Conservation (phyloP, 139 green algal species). For the Pseudopediastrum boryanum region DNA sequence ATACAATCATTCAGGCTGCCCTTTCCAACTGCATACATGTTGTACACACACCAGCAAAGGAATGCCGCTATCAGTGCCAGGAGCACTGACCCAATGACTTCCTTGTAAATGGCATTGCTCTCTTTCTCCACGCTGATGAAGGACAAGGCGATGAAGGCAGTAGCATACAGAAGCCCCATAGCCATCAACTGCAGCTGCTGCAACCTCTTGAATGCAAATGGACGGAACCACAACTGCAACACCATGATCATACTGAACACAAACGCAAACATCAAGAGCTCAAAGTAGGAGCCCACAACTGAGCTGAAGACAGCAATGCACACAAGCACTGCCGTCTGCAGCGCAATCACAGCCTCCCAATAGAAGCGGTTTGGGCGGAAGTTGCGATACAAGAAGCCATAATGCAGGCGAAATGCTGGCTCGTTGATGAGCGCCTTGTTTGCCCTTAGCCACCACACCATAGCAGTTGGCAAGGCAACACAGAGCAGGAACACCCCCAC, state of each 20-base stretch:
- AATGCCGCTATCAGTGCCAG: neutral
- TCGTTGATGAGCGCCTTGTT: neutral
- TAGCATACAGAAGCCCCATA: neutral
- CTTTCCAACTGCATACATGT: too few relatives aligned
- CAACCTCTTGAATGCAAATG: neutral
- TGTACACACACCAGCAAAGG: conserved; percentile 7
- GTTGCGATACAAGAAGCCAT: conserved; percentile 7
- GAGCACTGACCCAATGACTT: neutral
- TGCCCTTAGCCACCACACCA: neutral
- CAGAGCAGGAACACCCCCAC: neutral
- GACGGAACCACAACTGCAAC: neutral
- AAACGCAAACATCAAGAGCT: neutral
- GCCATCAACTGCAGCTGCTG: neutral
- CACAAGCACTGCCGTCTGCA: neutral
- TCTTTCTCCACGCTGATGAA: neutral
- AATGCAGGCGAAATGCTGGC: neutral
- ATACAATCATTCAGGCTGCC: too few relatives aligned
- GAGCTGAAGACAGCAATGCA: neutral
- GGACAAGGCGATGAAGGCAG: neutral
- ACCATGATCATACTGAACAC: neutral
- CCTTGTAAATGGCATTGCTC: neutral
- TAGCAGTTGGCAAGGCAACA: neutral
- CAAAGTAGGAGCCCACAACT: neutral
- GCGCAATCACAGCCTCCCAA: neutral
- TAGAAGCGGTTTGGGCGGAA: neutral